A percentile compares a stretch with the other conserved stretches of the same genome.
Conservation (phyloP, 2,329 filamentous ascomycete genomes). For the Fusarium tjaetaba region DNA sequence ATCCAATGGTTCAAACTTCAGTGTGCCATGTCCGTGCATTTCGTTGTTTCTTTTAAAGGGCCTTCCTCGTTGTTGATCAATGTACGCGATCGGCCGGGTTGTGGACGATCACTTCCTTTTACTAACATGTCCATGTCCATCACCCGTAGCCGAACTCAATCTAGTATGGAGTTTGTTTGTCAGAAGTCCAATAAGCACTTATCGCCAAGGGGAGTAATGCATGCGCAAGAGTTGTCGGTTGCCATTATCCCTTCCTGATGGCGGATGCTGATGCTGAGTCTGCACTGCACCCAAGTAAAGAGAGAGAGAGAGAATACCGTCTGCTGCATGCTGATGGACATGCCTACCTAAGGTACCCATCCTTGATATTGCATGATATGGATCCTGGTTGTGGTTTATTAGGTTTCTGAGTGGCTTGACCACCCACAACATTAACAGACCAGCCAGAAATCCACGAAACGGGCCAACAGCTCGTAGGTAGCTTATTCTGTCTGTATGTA, state of each 20-base stretch:
- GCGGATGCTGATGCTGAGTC: background rate
- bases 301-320: background rate
- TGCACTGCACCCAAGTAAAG: background rate
- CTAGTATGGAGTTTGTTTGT: constrained; percentile 15
- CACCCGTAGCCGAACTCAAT: constrained; percentile 30
- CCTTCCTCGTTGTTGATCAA: constrained; percentile 14
- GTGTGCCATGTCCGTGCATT: constrained; percentile 20
- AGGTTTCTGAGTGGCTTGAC: background rate
- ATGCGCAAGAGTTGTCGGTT: background rate
- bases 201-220: background rate
- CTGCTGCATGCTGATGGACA: background rate
- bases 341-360: background rate
- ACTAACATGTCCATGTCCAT: constrained; percentile 8
- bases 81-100: constrained; percentile 23
- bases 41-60: background rate
- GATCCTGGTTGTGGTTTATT: background rate
- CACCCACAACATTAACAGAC: background rate
- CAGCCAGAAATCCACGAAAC: background rate
- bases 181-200: background rate
- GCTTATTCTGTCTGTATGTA: background rate
- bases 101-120: constrained; percentile 27
- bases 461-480: background rate
- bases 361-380: constrained; percentile 7
- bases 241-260: background rate
- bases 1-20: background rate